These are phyloP conservation scores for Nicotiana noctiflora DNA, from an alignment of 257 asterid genomes.

Conservation along the genomic window DNA sequence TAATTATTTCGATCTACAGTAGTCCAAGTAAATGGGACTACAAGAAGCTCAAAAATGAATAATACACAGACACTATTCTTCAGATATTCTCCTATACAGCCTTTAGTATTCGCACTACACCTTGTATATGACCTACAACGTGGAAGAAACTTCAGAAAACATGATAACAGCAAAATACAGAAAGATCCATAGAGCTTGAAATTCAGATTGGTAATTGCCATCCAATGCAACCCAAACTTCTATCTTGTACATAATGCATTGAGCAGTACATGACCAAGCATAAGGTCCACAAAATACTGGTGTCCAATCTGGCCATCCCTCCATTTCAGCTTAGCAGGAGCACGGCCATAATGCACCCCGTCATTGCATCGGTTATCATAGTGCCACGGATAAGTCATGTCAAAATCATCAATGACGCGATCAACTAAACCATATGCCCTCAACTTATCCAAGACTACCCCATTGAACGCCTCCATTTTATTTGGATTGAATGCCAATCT, in stretches of 20 bases:
- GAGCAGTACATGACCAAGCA: conserved; percentile 81
- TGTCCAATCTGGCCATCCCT: conserved; percentile 85
- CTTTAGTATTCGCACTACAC: too few species aligned
- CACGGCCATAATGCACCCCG: conserved; percentile 96
- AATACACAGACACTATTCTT: too few species aligned
- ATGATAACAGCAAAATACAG: too few species aligned
- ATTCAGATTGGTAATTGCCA: too few species aligned
- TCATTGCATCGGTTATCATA: conserved; percentile 83
- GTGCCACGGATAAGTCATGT: conserved; percentile 96
- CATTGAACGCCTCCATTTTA: conserved; percentile 94
- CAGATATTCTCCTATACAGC: too few species aligned
- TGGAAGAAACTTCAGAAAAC: too few species aligned
- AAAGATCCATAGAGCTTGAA: too few species aligned
- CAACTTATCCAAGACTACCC: conserved; percentile 72
- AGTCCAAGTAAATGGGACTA: too few species aligned
- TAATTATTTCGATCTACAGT: too few species aligned
- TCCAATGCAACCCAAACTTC: not conserved
- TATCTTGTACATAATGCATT: conserved; percentile 44
- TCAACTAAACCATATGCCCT: conserved; percentile 46
- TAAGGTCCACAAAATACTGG: conserved; percentile 86
- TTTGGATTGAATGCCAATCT: conserved; percentile 66
- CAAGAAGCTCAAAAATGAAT: too few species aligned
- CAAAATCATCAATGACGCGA: conserved; percentile 68
- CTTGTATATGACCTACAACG: too few species aligned
- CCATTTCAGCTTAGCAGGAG: conserved; percentile 74